Base-by-base conservation (phyloP, 345 rosid species). In the Eucalyptus rudis region DNA sequence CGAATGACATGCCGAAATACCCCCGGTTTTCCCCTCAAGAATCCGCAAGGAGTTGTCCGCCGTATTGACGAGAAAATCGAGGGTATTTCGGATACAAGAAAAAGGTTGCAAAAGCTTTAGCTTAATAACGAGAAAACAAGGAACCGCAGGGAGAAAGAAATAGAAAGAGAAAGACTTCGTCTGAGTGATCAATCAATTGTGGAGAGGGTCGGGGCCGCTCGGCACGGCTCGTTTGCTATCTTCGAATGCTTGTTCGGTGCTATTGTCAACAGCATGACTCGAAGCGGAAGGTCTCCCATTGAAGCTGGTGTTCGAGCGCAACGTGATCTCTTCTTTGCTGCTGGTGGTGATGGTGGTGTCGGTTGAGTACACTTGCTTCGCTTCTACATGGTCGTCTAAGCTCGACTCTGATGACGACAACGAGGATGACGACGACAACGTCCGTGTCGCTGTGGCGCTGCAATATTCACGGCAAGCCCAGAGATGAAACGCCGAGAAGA, bases 151-250 rank as follows among this genome's bases (percentile, higher is more conserved):
- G 52, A 45, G 58, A 31, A 20, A 64, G 36, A 17, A 49, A 47
- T 52, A 44, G 68, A 40, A 40, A 50, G 56, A 49, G 45, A 59
- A 11, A 22, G 56, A 24, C 83, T 47, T 13, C 29, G 20, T 89
- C 64, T 43, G 19, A 86, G 64, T 6, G 36, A 50, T 27, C 9
- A 33, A 19, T 86, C 80, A 89, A 79, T 90, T 90, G 89, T 90
- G 91, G 56, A 90, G 91, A 68, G 91, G 91, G 64, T 90, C 91
- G 14, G 91, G 91, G 86, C 91, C 88, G 29, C 89, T 90, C 43
- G 91, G 91, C 52, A 90, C 91, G 13, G 79, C 52, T 62, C 91
- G 62, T 4, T 87, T 87, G 89, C 71, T 51, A 40, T 87, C 89
- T 22, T 87, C 85, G n/a, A 79, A 81, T 27, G 31, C 90, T 27